Conservation (phyloP, 176 grass and related monocot species). For the Oryza coarctata region DNA sequence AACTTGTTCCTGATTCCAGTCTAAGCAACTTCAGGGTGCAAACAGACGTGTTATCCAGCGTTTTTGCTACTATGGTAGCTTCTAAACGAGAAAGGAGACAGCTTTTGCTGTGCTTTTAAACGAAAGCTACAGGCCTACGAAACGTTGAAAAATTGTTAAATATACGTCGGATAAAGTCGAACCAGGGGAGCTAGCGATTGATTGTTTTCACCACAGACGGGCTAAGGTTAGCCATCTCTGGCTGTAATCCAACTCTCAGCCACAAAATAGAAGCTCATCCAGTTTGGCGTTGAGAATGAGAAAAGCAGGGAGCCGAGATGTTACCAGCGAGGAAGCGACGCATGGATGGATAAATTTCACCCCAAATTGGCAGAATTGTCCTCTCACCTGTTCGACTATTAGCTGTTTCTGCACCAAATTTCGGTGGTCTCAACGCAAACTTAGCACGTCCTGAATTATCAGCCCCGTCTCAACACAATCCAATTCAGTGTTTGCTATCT, state of each 20-base stretch:
- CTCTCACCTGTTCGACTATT: neutral
- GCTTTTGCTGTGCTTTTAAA: neutral
- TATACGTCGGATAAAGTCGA: neutral
- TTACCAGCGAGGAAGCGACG: neutral
- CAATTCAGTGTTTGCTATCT: neutral
- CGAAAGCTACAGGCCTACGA: neutral
- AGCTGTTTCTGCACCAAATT: too few species aligned
- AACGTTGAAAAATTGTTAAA: neutral
- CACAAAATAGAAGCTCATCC: neutral
- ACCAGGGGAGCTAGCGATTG: neutral
- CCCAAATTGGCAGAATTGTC: neutral
- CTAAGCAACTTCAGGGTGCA: too few species aligned
- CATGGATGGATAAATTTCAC: slow-evolving; percentile 20
- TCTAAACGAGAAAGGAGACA: neutral
- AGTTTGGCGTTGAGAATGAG: neutral
- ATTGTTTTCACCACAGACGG: neutral
- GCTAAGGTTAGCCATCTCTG: neutral
- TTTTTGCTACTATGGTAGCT: too few species aligned
- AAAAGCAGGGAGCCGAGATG: neutral
- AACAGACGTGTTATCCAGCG: too few species aligned
- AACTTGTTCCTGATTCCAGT: too few species aligned
- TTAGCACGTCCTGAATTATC: neutral
- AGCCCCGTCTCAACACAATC: too few species aligned
- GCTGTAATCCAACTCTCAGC: neutral
- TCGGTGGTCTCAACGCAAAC: neutral